Evolutionary conservation across 2,329 filamentous ascomycete species (phyloP), one percentile per base, ranked within the genome.

Genomic region (Fusarium dimerum): DNA sequence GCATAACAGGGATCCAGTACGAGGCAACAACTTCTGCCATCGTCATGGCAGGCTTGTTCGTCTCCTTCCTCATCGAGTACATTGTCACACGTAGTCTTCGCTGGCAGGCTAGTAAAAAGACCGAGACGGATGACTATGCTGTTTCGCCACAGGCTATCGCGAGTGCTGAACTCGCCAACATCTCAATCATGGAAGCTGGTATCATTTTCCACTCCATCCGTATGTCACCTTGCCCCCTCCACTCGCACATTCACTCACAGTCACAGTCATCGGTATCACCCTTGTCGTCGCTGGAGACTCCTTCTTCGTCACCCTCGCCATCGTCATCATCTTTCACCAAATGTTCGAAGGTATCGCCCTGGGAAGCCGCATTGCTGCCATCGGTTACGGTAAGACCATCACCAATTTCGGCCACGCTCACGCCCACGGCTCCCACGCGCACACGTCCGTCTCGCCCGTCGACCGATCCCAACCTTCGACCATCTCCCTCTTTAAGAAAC

Each of bases 281-380:
- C 76, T 86, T 1, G 82, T 84, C 13, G 81, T 85, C 1, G 76
- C 81, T 0, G 80, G 76, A 6, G 81, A 85, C 61, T 74, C 71
- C 32, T 79, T 78, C 61, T 84, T 83, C 71, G 65, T 78, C 50
- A 82, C 79, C 1, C 75, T 85, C 16, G 78, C 82, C 46, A 70
- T 81, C 39, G 88, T 91, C 46, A 89, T 92, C 53, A 73, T 90
- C 51, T 90, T 91, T 73, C 88, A 91, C 64, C 88, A 91, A 64
- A 83, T 89, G 73, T 90, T 92, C 62, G 88, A 91, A 64, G 88
- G 89, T 11, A 77, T 92, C 43, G 88, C 88, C 0, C 82, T 92
- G 0, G 88, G 88, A 5, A 83, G 84, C 2, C 82, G 86, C 10
- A 90, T 91, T 59, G 85, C 87, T 4, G 76, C 79, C 0, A 74